Conservation (phyloP, 192 early-diverging fungal species). For the Oehlia diaphana region DNA sequence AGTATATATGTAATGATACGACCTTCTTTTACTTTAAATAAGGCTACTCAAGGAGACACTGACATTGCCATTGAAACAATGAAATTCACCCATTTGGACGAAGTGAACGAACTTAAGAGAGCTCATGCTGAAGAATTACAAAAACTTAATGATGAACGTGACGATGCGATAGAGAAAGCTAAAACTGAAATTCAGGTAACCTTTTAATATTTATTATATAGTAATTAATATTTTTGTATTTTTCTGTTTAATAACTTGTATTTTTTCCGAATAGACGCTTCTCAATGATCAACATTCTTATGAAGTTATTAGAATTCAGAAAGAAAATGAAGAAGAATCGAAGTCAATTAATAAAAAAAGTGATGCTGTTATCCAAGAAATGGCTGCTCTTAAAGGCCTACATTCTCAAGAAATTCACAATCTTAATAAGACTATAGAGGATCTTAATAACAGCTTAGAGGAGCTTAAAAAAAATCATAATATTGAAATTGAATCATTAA, state of each 20-base stretch:
- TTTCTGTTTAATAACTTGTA: neutral
- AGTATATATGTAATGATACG: neutral
- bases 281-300: neutral
- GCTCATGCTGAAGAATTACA: conserved; percentile 2
- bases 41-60: conserved; percentile 12
- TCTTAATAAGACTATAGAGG: neutral
- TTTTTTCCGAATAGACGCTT: neutral
- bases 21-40: neutral
- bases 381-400: neutral
- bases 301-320: neutral
- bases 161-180: neutral
- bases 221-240: too few relatives aligned
- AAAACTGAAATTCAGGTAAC: conserved; percentile 12
- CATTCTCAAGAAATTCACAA: conserved; percentile 18
- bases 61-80: conserved; percentile 6
- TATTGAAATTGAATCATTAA: conserved; percentile 5
- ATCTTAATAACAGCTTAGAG: neutral
- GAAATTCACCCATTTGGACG: conserved; percentile 2
- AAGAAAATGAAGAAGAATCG: neutral
- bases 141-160: conserved; percentile 7
- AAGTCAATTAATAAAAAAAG: neutral
- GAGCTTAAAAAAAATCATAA: conserved; percentile 19
- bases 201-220: neutral
- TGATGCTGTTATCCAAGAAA: conserved; percentile 23
- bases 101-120: neutral